Evolutionary conservation across 2,329 filamentous ascomycete species (phyloP), one percentile per base, ranked within the genome.

Genomic region (Phyllosticta citribraziliensis): DNA sequence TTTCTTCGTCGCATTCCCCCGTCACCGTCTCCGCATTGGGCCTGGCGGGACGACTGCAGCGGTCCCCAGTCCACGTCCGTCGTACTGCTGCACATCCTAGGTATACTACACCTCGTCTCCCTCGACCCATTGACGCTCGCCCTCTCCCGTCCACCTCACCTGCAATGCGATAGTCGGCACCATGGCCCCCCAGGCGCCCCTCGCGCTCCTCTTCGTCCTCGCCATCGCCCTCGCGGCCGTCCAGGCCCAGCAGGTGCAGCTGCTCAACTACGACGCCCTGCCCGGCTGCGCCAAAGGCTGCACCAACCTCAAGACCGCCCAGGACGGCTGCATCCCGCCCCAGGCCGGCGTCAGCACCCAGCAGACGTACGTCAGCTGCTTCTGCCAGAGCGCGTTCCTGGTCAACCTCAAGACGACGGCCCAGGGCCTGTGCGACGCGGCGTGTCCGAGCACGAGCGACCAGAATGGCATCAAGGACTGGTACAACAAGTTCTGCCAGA

Each of bases 381-480:
- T 95, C 76, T 96, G 91, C 76, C 76, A 80, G 67, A 84, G 87
- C 56, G 65, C 78, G 12, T 76, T 80, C 22, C 79, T 94, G 2
- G 75, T 79, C 3, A 72, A 79, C 9, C 84, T 91, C 61, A 81
- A 82, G 33, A 75, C 77, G 35, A 78, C 81, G 3, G 74, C 78
- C 4, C 17, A 25, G 20, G 82, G 82, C 4, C 80, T 89, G 14
- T 92, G 89, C 74, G 82, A 84, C 63, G 68, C 74, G 17, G 78
- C 77, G 22, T 91, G 88, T 68, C 74, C 78, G 12, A 75, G 73
- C 8, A 71, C 77, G 2, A 67, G 79, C 0, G 84, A 84, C 55
- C 75, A 86, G 55, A 68, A 73, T 14, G 80, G 80, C 61, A 82
- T 94, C 65, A 83, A 84, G 65, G 77, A 73, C 59, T 95, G 90